Evolutionary conservation across 1,284 basidiomycete species (phyloP), one percentile per base, ranked within the genome.

Genomic region (Hemileia vastatrix): DNA sequence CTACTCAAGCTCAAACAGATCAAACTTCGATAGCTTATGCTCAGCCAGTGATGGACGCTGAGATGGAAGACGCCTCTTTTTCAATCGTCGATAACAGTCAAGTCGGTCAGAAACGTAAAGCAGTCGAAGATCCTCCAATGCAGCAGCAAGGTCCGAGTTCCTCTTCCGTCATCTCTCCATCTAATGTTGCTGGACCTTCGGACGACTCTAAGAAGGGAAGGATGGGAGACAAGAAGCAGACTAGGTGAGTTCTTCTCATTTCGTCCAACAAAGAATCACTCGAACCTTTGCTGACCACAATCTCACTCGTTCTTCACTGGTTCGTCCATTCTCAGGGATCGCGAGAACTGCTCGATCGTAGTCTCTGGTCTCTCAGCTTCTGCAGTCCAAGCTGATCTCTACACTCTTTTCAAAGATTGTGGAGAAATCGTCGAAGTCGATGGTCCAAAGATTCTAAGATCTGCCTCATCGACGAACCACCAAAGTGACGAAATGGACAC

Each of bases 261-360:
- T 31, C 43, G 43, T 27, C 27, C 27, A 27, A 27, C 27, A n/a
- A 40, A 21, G 19, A n/a, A 19, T n/a, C 47, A 31, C 21, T 33
- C 23, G 11, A 40, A 4, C 32, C 27, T 27, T 27, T 27, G 27
- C 27, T 27, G 27, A 27, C 27, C 27, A 11, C n/a, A 61, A 1
- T 53, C 63, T 0, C 6, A 60, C 0, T n/a, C 19, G 18, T 59
- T 57, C 43, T 33, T 23, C 47, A 8, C 8, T 55, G 49, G 40
- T 36, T 5, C 27, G 27, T 43, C 63, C 13, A 33, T 48, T n/a
- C 24, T 5, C 3, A n/a, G 73, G 18, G 74, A 76, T 48, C 71
- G 74, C 24, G 74, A 76, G 55, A 69, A 73, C 56, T 67, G 67
- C 11, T 72, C 74, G 0, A 68, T 76, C 3, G 59, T 75, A 1